phyloP scores from a whole-genome alignment of 306 rosid genomes.

The Rubus idaeus region DNA sequence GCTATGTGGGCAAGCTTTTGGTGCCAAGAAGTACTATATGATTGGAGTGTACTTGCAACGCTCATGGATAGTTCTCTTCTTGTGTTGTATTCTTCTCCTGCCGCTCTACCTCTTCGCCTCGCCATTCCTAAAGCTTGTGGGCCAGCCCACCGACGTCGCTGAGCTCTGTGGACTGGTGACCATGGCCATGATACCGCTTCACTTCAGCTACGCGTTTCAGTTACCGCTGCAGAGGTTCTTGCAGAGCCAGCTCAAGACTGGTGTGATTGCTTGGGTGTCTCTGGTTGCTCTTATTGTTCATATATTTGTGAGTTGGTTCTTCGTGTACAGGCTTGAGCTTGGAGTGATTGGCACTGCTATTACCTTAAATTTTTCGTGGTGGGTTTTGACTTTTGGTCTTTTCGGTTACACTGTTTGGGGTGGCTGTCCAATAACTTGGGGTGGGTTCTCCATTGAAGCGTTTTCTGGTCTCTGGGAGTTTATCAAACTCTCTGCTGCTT shows the following conservation, averaged over 20 bases:
- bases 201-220: constrained; percentile 63
- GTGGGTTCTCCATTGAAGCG: constrained; percentile 73
- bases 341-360: constrained; percentile 64
- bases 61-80: constrained; percentile 67
- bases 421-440: constrained; percentile 71
- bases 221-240: constrained; percentile 64
- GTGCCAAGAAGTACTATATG: constrained; percentile 74
- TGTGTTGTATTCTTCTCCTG: constrained; percentile 52
- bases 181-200: constrained; percentile 54
- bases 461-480: constrained; percentile 85
- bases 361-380: constrained; percentile 60
- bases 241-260: constrained; percentile 59
- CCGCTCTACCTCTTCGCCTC: constrained; percentile 58
- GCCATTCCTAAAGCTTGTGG: constrained; percentile 55
- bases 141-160: constrained; percentile 58
- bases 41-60: constrained; percentile 86
- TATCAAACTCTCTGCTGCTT: constrained; percentile 61
- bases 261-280: constrained; percentile 49
- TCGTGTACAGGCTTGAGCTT: constrained; percentile 46
- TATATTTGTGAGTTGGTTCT: constrained; percentile 55
- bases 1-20: constrained; percentile 84
- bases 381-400: constrained; percentile 57
- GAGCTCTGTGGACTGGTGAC: constrained; percentile 52
- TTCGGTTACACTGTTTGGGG: constrained; percentile 47
- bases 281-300: constrained; percentile 46